Evolutionary conservation across 2,329 filamentous ascomycete genomes (phyloP), one percentile per base, ranked within the genome.

Genomic region (Colletotrichum trifolii): DNA sequence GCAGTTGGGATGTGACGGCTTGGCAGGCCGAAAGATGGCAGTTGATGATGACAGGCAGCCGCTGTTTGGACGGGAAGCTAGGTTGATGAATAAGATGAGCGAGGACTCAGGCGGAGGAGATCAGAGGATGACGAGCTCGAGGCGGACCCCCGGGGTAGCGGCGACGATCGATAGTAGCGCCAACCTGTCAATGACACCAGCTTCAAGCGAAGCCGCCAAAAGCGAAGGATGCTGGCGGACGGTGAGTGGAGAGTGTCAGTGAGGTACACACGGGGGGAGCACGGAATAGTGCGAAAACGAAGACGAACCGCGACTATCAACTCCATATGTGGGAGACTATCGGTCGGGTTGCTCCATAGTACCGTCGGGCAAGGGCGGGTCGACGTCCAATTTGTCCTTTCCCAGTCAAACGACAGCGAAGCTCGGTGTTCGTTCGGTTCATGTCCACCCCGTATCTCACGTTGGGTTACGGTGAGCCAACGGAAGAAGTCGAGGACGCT

Each of bases 1-100:
- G 25, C 25, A 25, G 25, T n/a, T 49, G 58, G 49, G 43, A 50
- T 56, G 57, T 61, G 63, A 66, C 63, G 15, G 60, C 53, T 66
- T 57, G 63, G 49, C 59, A 38, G 40, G 11, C 15, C 25, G 43
- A 39, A 25, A 9, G 45, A 49, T 48, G 62, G 53, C 62, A 47
- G 62, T 42, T 6, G 25, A n/a, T 12, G 9, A 36, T 50, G 62
- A 65, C 50, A 55, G 45, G 39, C 40, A 60, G 48, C 54, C 48
- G 48, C 42, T 15, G 54, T 54, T 54, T 54, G 46, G 45, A 15
- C 25, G 35, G 17, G 35, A 25, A 42, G 48, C 48, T 54, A 59
- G 15, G 34, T 25, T 45, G 49, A 39, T 9, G 39, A 54, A 49
- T 34, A 36, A 34, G 48, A 46, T 42, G 42, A 48, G 35, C 6